Percentiles rank a stretch among this genome's conserved stretches.
These are phyloP conservation scores for Cryptococcus hybrid DNA, from an alignment of 1,284 basidiomycete genomes.

Conservation along the genomic window DNA sequence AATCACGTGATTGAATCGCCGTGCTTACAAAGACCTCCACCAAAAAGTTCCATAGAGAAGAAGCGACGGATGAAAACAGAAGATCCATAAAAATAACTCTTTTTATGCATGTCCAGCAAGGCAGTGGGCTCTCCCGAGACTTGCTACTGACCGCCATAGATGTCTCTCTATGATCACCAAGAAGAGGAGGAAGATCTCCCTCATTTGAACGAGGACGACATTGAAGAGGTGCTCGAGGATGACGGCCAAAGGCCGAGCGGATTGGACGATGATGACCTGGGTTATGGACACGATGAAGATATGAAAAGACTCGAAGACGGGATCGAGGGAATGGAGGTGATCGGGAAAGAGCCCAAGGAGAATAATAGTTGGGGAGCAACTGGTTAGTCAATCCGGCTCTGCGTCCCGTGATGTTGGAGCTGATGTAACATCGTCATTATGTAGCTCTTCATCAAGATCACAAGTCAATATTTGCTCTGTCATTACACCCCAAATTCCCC, in stretches of 20 bases:
- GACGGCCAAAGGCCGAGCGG: conserved; percentile 24
- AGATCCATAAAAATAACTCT: background rate
- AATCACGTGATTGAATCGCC: too few relatives aligned
- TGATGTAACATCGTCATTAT: background rate
- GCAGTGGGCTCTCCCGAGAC: background rate
- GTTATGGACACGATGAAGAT: background rate
- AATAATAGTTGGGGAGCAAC: conserved; percentile 31
- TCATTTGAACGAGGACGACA: background rate
- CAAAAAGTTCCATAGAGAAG: background rate
- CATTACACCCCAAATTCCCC: conserved; percentile 68
- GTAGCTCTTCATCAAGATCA: conserved; percentile 38
- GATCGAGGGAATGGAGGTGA: background rate
- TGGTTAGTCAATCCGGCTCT: conserved; percentile 8
- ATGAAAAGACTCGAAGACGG: conserved; percentile 20
- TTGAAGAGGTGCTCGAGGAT: conserved; percentile 1
- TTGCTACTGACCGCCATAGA: background rate
- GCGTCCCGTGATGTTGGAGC: background rate
- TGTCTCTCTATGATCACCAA: background rate
- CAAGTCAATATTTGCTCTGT: conserved; percentile 75
- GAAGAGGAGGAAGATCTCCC: conserved; percentile 1
- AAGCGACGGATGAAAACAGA: background rate
- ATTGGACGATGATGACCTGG: background rate
- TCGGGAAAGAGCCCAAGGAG: conserved; percentile 11
- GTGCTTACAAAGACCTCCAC: background rate
- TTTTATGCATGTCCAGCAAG: background rate